A percentile compares a stretch with the other conserved stretches of the same genome.
Evolutionary conservation across 163 green algal genomes (phyloP).

Genomic region (Chlorella variabilis): DNA sequence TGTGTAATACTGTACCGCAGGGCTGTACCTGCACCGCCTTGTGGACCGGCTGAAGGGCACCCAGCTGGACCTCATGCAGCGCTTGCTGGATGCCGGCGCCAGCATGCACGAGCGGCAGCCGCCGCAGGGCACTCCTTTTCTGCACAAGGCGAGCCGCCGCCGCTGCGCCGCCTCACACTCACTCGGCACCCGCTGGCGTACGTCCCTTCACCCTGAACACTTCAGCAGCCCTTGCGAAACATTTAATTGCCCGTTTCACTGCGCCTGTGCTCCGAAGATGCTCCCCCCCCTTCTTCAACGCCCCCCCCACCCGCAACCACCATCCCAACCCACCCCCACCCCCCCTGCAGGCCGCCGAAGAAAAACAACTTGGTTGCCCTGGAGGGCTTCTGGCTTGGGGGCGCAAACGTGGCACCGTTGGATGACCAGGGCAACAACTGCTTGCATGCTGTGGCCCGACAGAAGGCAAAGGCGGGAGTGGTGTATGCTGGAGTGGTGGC

Average conservation of each 20-base stretch:
- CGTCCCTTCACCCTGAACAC: no score
- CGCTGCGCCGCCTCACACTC: background rate
- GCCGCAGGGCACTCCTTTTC: background rate
- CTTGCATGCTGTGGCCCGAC: slow-evolving; percentile 21
- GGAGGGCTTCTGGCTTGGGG: background rate
- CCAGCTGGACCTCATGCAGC: background rate
- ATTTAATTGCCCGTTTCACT: no score
- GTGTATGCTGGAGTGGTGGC: slow-evolving; percentile 12
- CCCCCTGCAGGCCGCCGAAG: slow-evolving; percentile 11
- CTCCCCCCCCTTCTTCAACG: no score
- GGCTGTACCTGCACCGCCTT: slow-evolving; percentile 27
- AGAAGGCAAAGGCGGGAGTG: slow-evolving; percentile 11
- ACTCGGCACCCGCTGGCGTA: background rate
- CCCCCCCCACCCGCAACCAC: no score
- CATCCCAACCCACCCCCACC: no score
- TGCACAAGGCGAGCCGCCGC: slow-evolving; percentile 6
- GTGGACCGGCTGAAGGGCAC: slow-evolving; percentile 1
- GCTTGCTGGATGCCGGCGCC: slow-evolving; percentile 19
- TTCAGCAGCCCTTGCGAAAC: no score
- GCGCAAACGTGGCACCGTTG: background rate
- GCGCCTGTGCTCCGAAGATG: no score
- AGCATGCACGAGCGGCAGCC: slow-evolving; percentile 19
- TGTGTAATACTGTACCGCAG: background rate
- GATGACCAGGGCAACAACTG: slow-evolving; percentile 12
- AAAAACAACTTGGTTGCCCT: slow-evolving; percentile 8